A percentile compares a stretch with the other conserved stretches of the same genome.
Conservation (phyloP, 139 green algal species). For the Marvania coccoides region DNA sequence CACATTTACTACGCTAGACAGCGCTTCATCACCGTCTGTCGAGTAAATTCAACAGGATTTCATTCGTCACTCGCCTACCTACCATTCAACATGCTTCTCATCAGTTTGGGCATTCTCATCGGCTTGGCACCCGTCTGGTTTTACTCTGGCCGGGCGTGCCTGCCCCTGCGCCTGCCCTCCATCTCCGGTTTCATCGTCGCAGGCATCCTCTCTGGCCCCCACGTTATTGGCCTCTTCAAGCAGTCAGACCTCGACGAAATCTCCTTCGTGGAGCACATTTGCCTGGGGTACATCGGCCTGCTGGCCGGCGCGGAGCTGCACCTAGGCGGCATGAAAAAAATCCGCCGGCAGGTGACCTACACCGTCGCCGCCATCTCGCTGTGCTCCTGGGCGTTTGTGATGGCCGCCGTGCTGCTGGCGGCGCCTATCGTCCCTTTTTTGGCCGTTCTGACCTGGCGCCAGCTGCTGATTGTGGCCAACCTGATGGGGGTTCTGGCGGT, state of each 20-base stretch:
- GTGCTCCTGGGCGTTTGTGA: neutral
- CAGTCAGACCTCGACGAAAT: constrained; percentile 37
- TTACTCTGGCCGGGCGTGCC: neutral
- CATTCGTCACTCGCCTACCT: too few species aligned
- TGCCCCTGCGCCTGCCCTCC: neutral
- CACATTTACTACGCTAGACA: too few species aligned
- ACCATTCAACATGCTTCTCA: neutral
- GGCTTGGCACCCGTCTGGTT: neutral
- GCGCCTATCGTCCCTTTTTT: constrained; percentile 21
- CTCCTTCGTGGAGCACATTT: constrained; percentile 38
- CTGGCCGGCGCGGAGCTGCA: constrained; percentile 73
- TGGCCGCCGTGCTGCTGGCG: constrained; percentile 19
- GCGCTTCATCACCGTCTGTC: too few species aligned
- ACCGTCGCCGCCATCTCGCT: constrained; percentile 4
- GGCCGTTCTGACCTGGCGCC: neutral
- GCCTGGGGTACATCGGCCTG: constrained; percentile 70
- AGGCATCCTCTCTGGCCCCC: constrained; percentile 59
- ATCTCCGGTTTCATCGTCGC: constrained; percentile 75
- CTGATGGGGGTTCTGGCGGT: constrained; percentile 72
- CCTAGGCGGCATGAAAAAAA: constrained; percentile 42
- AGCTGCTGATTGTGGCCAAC: constrained; percentile 30
- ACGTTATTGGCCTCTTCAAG: constrained; percentile 46
- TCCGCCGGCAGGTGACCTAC: constrained; percentile 55
- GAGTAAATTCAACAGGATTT: too few species aligned
- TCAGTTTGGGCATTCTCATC: neutral